Conservation (phyloP, 192 early-diverging fungal species). For the Linderina pennispora region DNA sequence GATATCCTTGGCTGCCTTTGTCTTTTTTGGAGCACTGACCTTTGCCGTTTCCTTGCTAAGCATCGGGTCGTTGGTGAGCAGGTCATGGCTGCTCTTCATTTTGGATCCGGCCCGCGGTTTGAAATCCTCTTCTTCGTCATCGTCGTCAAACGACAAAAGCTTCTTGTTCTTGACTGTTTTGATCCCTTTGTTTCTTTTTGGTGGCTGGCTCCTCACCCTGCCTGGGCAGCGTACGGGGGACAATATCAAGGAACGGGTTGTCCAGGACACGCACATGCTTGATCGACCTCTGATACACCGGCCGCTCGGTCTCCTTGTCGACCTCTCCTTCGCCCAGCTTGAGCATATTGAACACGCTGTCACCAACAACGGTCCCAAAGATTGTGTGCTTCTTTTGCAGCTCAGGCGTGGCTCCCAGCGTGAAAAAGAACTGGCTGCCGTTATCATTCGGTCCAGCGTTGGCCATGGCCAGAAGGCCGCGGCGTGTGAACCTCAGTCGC, state of each 20-base stretch:
- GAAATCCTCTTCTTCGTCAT: conserved; percentile 54
- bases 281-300: conserved; percentile 68
- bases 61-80: conserved; percentile 33
- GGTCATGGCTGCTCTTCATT: conserved; percentile 77
- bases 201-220: conserved; percentile 22
- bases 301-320: conserved; percentile 71
- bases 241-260: conserved; percentile 92
- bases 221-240: conserved; percentile 54
- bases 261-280: conserved; percentile 57
- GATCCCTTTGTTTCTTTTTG: conserved; percentile 26
- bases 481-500: conserved; percentile 77
- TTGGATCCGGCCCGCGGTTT: conserved; percentile 12
- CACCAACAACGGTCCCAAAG: conserved; percentile 88
- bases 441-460: conserved; percentile 77
- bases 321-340: conserved; percentile 78
- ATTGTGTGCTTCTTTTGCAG: conserved; percentile 87
- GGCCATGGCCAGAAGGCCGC: conserved; percentile 89
- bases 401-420: conserved; percentile 75
- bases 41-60: conserved; percentile 9
- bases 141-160: conserved; percentile 88
- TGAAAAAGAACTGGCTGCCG: conserved; percentile 93
- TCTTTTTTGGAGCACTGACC: too few relatives aligned
- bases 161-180: conserved; percentile 37
- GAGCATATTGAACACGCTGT: conserved; percentile 86
- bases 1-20: background rate